Evolutionary conservation across 495 filamentous ascomycete species (phyloP).

Genomic region (Tuber magnatum): DNA sequence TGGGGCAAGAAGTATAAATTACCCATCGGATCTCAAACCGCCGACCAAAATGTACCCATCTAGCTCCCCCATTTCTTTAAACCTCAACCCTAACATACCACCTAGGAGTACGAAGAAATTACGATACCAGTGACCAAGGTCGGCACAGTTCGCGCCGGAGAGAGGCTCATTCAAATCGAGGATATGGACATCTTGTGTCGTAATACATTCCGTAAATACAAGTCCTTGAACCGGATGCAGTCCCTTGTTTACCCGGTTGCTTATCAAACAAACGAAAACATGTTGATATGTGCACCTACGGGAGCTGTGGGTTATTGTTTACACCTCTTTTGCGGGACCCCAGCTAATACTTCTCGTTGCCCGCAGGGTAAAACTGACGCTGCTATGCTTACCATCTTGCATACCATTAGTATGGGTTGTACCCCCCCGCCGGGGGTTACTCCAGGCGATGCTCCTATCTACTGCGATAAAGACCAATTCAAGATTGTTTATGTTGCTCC

Average conservation of each 20-base stretch:
- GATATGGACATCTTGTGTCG: slow-evolving; percentile 84
- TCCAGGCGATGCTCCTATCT: slow-evolving; percentile 66
- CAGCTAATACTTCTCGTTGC: background rate
- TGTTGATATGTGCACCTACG: slow-evolving; percentile 96
- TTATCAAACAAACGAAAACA: slow-evolving; percentile 93
- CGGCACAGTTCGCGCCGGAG: slow-evolving; percentile 61
- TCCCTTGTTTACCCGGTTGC: slow-evolving; percentile 92
- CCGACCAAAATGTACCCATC: slow-evolving; percentile 46
- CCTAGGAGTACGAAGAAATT: slow-evolving; percentile 72
- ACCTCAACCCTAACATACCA: background rate
- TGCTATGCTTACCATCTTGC: slow-evolving; percentile 91
- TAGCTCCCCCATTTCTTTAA: background rate
- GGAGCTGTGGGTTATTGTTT: slow-evolving; percentile 57
- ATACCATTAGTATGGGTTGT: slow-evolving; percentile 77
- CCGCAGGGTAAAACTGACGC: slow-evolving; percentile 85
- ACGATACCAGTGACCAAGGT: slow-evolving; percentile 72
- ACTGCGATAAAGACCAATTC: slow-evolving; percentile 75
- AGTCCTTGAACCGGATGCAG: slow-evolving; percentile 92
- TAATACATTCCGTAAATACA: slow-evolving; percentile 91
- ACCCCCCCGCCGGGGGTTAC: slow-evolving; percentile 68
- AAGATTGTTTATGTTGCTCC: slow-evolving; percentile 98
- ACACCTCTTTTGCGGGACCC: background rate
- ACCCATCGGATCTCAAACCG: slow-evolving; percentile 57
- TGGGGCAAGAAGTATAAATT: slow-evolving; percentile 70
- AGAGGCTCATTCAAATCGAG: slow-evolving; percentile 67